Base-by-base conservation (phyloP, 176 grass and related monocot species). In the Miscanthus lutarioriparius region DNA sequence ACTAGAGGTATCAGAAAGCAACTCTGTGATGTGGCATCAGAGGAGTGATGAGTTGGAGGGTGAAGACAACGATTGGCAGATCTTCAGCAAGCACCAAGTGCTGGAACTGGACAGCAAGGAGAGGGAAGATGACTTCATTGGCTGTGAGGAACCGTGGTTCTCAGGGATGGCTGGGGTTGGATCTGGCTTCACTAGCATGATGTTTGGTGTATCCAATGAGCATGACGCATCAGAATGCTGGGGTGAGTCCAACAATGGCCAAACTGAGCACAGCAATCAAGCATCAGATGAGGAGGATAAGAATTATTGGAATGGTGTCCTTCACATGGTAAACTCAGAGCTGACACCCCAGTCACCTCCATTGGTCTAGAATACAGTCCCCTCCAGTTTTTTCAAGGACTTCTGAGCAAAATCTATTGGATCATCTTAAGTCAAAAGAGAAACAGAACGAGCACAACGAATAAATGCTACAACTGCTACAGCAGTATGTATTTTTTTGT, bases 291-390 rank as follows among this genome's bases (percentile, higher is more conserved):
- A 90, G 45, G 91, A 95, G 77, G 91, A 87, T 76, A 96, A 83
- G 78, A 91, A 87, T 78, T 99, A 99, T 82, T 99, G 96, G 96
- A 96, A 89, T 59, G 92, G 88, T 36, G 93, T 99, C 70, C 79
- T 99, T 13, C 86, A 92, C 77, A 92, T 95, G 73, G 93, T 91
- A 74, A 89, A 87, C 80, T 91, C 93, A 23, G 89, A 94, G 69
- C 82, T 89, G 30, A 78, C 91, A 63, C 72, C 90, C 38, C 80
- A 83, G 59, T 86, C 88, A 0, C 77, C 86, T 49, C 45, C 82
- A 13, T 78, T 94, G 16, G 81, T 97, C 75, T 94, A 88, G 82
- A 87, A 73, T n/a, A 28, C 54, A 73, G 75, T 66, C 64, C 59
- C 32, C 49, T 88, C 28, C 72, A 58, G 41, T 32, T 53, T 78